Percentiles rank a stretch among this genome's conserved stretches.
phyloP scores from a whole-genome alignment of 2,329 filamentous ascomycete genomes.

The Cladosporium oxysporum region DNA sequence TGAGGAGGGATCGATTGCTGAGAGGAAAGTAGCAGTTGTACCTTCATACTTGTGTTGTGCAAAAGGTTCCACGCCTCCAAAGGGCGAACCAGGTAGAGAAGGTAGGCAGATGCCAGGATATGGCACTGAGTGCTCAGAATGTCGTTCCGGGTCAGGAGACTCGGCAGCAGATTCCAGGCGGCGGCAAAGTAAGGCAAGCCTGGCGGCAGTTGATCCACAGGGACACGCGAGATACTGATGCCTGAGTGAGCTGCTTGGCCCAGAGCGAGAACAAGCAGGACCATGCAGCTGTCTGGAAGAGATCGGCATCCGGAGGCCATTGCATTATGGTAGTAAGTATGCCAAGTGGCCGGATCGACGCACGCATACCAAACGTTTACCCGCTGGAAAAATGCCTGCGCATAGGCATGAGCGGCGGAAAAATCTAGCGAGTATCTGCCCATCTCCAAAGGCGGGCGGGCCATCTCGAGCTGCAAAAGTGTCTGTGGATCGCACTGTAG shows the following conservation, averaged over 20 bases:
- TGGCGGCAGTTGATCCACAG: slow-evolving; percentile 69
- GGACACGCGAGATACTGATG: slow-evolving; percentile 69
- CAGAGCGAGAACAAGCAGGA: slow-evolving; percentile 74
- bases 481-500: slow-evolving; percentile 78
- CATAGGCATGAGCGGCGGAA: slow-evolving; percentile 64
- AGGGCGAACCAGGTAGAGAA: slow-evolving; percentile 79
- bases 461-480: slow-evolving; percentile 79
- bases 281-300: slow-evolving; percentile 79
- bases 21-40: slow-evolving; percentile 75
- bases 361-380: slow-evolving; percentile 87
- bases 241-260: slow-evolving; percentile 74
- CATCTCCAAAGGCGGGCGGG: slow-evolving; percentile 69
- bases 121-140: slow-evolving; percentile 79
- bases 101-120: slow-evolving; percentile 75
- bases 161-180: slow-evolving; percentile 75
- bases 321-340: slow-evolving; percentile 71
- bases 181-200: slow-evolving; percentile 79
- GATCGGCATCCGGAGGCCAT: slow-evolving; percentile 75
- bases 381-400: slow-evolving; percentile 76
- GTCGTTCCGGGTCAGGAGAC: slow-evolving; percentile 77
- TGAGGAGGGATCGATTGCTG: slow-evolving; percentile 69
- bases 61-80: slow-evolving; percentile 81
- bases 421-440: slow-evolving; percentile 48
- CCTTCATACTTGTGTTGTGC: slow-evolving; percentile 77
- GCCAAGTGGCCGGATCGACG: slow-evolving; percentile 80